Conservation (phyloP, 148 eudicot genomes). For the Chenopodium album region DNA sequence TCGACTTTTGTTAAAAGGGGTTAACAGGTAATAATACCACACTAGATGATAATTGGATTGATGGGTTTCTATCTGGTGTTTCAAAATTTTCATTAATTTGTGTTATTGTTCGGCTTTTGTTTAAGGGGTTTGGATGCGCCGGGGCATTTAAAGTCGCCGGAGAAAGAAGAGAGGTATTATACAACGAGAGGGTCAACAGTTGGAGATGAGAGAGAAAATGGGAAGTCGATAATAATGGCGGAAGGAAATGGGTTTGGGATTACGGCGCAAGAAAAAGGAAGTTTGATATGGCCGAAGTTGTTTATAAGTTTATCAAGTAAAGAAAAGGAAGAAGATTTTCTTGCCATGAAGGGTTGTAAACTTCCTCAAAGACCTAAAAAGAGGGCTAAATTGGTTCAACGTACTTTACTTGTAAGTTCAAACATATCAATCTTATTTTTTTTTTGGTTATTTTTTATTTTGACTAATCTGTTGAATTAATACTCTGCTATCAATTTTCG, state of each 20-base stretch:
- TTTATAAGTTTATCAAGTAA: constrained; percentile 68
- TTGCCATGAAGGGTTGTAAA: constrained; percentile 97
- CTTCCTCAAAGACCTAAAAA: constrained; percentile 98
- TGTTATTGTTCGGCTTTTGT: background rate
- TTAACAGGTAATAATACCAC: too few relatives aligned
- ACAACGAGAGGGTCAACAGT: constrained; percentile 60
- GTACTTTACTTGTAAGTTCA: constrained; percentile 62
- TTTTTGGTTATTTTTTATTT: background rate
- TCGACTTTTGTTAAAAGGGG: too few relatives aligned
- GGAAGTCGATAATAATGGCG: constrained; percentile 30
- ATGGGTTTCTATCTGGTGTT: background rate
- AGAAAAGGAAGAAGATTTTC: constrained; percentile 95
- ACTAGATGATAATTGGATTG: too few relatives aligned
- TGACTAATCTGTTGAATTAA: too few relatives aligned
- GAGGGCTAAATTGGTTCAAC: constrained; percentile 81
- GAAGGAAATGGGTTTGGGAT: constrained; percentile 1
- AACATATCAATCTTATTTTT: too few relatives aligned
- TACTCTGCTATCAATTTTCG: too few relatives aligned
- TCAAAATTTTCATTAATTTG: too few relatives aligned
- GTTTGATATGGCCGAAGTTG: constrained; percentile 71
- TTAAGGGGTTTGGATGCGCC: constrained; percentile 11
- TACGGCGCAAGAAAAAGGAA: constrained; percentile 35
- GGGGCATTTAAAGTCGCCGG: constrained; percentile 43
- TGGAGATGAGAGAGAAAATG: constrained; percentile 44
- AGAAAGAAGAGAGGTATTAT: constrained; percentile 77